A percentile compares a stretch with the other conserved stretches of the same genome.
Conservation (phyloP, 352 stramenopile species). For the Pythium aquatile region DNA sequence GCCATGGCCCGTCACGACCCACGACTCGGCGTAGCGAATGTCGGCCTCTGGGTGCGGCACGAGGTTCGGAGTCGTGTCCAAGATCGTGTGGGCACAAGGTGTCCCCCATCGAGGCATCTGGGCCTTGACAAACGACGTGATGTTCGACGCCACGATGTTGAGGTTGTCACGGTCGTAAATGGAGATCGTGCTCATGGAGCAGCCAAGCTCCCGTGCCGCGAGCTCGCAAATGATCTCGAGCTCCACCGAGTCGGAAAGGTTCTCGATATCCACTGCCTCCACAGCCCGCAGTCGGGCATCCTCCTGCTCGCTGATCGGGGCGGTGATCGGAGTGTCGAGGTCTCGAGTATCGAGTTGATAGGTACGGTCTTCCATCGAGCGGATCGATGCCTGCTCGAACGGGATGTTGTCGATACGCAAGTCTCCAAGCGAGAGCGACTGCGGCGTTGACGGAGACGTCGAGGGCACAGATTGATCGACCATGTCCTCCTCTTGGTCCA, state of each 20-base stretch:
- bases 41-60: slow-evolving; percentile 52
- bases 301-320: no score
- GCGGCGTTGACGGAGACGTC: background rate
- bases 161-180: slow-evolving; percentile 44
- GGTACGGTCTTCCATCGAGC: no score
- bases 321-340: no score
- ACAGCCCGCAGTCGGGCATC: background rate
- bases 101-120: slow-evolving; percentile 44
- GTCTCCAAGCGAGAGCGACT: slow-evolving; percentile 2
- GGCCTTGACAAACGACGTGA: slow-evolving; percentile 30
- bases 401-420: slow-evolving; percentile 4
- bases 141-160: slow-evolving; percentile 38
- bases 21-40: slow-evolving; percentile 44
- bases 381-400: background rate
- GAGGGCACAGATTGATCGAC: background rate
- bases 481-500: slow-evolving; percentile 14
- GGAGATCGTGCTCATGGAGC: slow-evolving; percentile 50
- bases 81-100: slow-evolving; percentile 59
- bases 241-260: slow-evolving; percentile 23
- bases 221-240: slow-evolving; percentile 69
- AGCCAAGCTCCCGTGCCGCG: slow-evolving; percentile 47
- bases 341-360: no score
- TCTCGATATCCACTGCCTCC: background rate
- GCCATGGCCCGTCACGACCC: slow-evolving; percentile 26
- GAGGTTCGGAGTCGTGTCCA: slow-evolving; percentile 46